These are phyloP conservation scores for Hamamelis virginiana DNA, from an alignment of 164 flowering plant species.

Conservation along the genomic window DNA sequence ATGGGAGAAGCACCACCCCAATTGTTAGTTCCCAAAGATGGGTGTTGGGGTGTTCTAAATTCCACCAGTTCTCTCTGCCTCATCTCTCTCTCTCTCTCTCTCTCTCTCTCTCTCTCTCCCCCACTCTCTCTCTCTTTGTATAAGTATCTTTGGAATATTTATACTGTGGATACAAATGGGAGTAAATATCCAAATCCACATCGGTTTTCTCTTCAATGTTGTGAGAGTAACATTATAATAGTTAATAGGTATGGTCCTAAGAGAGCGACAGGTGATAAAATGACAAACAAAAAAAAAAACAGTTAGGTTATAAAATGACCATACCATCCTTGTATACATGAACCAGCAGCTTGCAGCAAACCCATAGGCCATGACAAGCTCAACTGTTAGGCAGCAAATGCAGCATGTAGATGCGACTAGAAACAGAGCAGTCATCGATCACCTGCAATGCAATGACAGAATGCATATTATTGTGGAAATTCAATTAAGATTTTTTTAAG, in stretches of 20 bases:
- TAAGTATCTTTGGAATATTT: not conserved
- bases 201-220: constrained; percentile 6
- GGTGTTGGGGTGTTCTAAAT: constrained; percentile 76
- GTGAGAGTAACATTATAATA: not conserved
- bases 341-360: too few relatives aligned
- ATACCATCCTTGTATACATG: too few relatives aligned
- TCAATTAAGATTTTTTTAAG: not conserved
- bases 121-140: not conserved
- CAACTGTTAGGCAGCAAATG: too few relatives aligned
- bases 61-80: constrained; percentile 38
- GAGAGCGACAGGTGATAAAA: too few relatives aligned
- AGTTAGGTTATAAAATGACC: too few relatives aligned
- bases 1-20: constrained; percentile 77
- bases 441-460: not conserved
- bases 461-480: not conserved
- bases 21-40: constrained; percentile 50
- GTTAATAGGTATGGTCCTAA: not conserved
- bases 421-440: not conserved
- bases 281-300: too few relatives aligned
- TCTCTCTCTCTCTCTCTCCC: not conserved
- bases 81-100: constrained; percentile 11
- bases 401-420: too few relatives aligned
- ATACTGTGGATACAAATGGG: not conserved
- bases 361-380: too few relatives aligned
- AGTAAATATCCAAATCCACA: not conserved